Evolutionary conservation across 345 rosid genomes (phyloP).

Genomic region (Euphorbia pulcherrima): DNA sequence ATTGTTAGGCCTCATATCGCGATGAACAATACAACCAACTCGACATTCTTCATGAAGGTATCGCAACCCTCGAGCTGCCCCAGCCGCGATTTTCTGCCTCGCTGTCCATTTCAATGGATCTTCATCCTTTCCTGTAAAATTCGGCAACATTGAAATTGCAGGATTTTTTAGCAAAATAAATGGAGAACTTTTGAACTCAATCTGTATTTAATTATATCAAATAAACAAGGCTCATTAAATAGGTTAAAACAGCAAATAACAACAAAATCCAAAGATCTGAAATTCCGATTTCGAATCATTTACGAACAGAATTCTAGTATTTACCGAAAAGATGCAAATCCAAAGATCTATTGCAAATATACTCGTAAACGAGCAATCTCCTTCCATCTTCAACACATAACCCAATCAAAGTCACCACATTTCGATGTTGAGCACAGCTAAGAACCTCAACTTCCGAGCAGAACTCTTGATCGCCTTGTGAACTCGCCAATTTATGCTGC

Average conservation of each 20-base stretch:
- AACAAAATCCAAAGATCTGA: too few species aligned
- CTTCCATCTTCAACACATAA: slow-evolving; percentile 29
- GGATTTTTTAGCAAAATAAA: background rate
- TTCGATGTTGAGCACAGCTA: slow-evolving; percentile 29
- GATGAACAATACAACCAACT: slow-evolving; percentile 98
- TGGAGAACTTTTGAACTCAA: too few species aligned
- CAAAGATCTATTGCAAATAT: slow-evolving; percentile 38
- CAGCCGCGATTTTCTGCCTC: slow-evolving; percentile 87
- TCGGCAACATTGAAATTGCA: slow-evolving; percentile 5
- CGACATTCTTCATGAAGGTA: slow-evolving; percentile 99
- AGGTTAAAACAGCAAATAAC: background rate
- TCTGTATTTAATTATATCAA: too few species aligned
- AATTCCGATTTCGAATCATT: too few species aligned
- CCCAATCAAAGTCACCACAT: slow-evolving; percentile 32
- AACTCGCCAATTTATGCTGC: slow-evolving; percentile 95
- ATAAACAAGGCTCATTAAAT: background rate
- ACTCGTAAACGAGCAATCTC: slow-evolving; percentile 32
- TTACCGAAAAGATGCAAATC: slow-evolving; percentile 26
- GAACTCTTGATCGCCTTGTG: slow-evolving; percentile 75
- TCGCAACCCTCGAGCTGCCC: slow-evolving; percentile 96
- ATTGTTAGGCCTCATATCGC: slow-evolving; percentile 99
- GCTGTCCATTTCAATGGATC: slow-evolving; percentile 76
- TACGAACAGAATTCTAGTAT: background rate
- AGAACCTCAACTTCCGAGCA: slow-evolving; percentile 34
- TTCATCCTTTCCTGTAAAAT: slow-evolving; percentile 44